A percentile compares a stretch with the other conserved stretches of the same genome.
Conservation (phyloP, 2,329 filamentous ascomycete genomes). For the Annulohypoxylon truncatum region DNA sequence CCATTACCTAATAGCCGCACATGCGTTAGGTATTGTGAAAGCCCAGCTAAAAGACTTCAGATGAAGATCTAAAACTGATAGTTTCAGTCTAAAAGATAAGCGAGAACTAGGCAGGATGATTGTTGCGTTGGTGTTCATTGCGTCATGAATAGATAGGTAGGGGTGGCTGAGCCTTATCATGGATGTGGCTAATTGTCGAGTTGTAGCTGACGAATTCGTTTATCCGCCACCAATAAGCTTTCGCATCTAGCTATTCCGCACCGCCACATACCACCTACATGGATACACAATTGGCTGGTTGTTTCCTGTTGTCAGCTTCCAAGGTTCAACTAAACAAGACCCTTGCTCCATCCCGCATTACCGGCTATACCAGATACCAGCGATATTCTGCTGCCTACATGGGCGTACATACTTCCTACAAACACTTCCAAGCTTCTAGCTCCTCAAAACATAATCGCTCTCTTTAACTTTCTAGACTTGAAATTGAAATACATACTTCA, state of each 20-base stretch:
- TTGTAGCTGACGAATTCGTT: slow-evolving; percentile 7
- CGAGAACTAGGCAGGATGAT: neutral
- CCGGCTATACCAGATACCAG: neutral
- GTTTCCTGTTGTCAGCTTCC: slow-evolving; percentile 6
- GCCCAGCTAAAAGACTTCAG: neutral
- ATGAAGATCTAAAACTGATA: neutral
- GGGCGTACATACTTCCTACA: neutral
- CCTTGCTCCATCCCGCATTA: neutral
- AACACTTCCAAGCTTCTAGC: neutral
- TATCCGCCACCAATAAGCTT: slow-evolving; percentile 1
- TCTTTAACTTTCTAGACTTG: neutral
- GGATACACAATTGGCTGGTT: slow-evolving; percentile 2
- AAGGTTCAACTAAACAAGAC: neutral
- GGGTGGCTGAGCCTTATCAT: slow-evolving; percentile 16
- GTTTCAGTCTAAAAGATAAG: too few relatives aligned
- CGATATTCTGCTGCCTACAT: slow-evolving; percentile 15
- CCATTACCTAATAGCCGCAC: too few relatives aligned
- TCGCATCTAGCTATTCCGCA: neutral
- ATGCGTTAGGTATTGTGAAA: too few relatives aligned
- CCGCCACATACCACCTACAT: neutral
- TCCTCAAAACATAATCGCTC: neutral
- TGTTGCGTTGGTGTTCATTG: neutral
- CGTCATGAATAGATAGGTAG: slow-evolving; percentile 5
- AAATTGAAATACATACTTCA: neutral
- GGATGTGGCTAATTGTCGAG: slow-evolving; percentile 20